Base-by-base conservation (phyloP, 345 rosid genomes). In the Salix koriyanagi region DNA sequence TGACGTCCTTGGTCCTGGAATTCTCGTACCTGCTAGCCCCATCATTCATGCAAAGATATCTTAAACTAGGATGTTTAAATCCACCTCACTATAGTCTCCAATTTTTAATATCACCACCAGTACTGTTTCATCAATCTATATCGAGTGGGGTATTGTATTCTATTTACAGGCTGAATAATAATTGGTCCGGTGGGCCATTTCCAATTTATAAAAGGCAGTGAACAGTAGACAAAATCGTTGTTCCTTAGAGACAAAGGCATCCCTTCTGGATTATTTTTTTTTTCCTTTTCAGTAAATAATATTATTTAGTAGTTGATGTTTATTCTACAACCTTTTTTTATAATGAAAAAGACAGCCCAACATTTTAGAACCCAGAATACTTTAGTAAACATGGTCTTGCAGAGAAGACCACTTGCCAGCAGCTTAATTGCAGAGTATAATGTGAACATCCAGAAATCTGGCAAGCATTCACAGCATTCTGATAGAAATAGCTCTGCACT, bases 191-290 rank as follows among this genome's bases (percentile, higher is more conserved):
- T 75, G 78, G 77, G 77, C 46, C 80, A 69, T 65, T 67, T 16
- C 34, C 44, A 14, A 2, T 50, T 74, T 15, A 19, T 23, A 41
- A 7, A 32, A 14, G 23, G 19, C 28, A 19, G 13, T 5, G 13
- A 23, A 44, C 77, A 73, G 71, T 62, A 23, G 76, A 80, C 85
- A 74, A 50, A 80, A 71, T 80, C 54, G 73, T n/a, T 76, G 83
- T 84, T 86, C 70, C 85, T 84, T 84, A 42, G 16, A 26, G 89
- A 84, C 86, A 79, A 89, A 81, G 88, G 72, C 79, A 83, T 61
- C 80, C 76, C 76, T 73, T 9, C 41, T 3, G 26, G 37, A 6
- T 37, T 46, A 25, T 25, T 50, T 36, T 23, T 2, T 2, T 37
- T 36, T 56, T 7, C 11, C 8, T 76, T 69, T 61, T n/a, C 41